Base-by-base conservation (phyloP, 805 yeast species). In the Monosporozyma unispora region DNA sequence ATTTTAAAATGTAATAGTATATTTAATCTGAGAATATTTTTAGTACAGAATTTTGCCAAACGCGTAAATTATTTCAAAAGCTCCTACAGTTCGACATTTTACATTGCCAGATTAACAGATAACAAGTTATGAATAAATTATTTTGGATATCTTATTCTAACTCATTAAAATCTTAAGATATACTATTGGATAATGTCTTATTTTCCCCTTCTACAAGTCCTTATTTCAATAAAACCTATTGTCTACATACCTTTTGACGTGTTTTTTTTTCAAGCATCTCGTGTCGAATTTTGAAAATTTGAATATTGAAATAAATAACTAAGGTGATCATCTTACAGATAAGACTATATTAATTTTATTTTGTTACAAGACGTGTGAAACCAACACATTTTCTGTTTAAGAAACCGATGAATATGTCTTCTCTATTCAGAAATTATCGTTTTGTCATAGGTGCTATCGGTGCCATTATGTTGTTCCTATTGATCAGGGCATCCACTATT, bases 381-480 rank as follows among this genome's bases (percentile, higher is more conserved):
- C 22, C 16, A 18, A 29, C 27, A 16, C 5, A 16, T n/a, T n/a
- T n/a, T 35, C 39, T 35, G 39, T 8, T 18, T 35, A 35, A 11
- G 21, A 35, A 11, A 35, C 39, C 4, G 11, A 11, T 4, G 10
- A 47, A 21, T n/a, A 50, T 57, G 51, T 53, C 56, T 62, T 73
- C 55, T 66, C 71, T 50, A 70, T 79, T 59, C 33, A 63, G 66
- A 47, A 78, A 77, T 63, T 67, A 75, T 56, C 79, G 85, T 52
- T 72, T 77, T 52, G 54, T 77, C 14, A 61, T 79, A 11, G 77
- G 77, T 11, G 76, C 81, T 1, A 56, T 79, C 41, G 76, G 77
- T 22, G 63, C 80, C 28, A 63, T 81, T 46, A 70, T 74, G 57
- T 62, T 82, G 48, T 69, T 80, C 21, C 66, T 75, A 37, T 71